Conservation (phyloP, 495 filamentous ascomycete species). For the Clohesyomyces aquaticus region DNA sequence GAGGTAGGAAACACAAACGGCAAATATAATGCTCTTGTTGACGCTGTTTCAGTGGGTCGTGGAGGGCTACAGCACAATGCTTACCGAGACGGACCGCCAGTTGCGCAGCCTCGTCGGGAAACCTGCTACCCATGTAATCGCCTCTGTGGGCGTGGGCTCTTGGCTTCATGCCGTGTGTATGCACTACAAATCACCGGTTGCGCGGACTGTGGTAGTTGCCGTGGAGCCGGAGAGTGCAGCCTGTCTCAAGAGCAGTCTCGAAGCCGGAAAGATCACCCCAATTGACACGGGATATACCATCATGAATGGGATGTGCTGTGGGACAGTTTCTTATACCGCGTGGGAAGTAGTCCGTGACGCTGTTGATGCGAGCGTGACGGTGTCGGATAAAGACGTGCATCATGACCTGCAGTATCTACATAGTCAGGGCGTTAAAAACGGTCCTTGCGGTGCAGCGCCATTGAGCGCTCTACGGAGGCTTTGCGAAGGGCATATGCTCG, state of each 20-base stretch:
- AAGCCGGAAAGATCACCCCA: constrained; percentile 49
- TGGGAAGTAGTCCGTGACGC: constrained; percentile 61
- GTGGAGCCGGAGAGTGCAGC: constrained; percentile 69
- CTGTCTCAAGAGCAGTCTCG: constrained; percentile 58
- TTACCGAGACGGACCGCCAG: constrained; percentile 64
- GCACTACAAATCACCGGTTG: constrained; percentile 57
- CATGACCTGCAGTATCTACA: constrained; percentile 56
- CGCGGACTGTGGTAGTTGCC: constrained; percentile 51
- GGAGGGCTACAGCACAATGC: constrained; percentile 72
- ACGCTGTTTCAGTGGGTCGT: constrained; percentile 64
- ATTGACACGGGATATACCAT: constrained; percentile 60
- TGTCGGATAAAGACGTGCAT: constrained; percentile 62
- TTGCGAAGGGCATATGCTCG: constrained; percentile 40
- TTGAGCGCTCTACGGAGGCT: constrained; percentile 60
- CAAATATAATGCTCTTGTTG: not conserved
- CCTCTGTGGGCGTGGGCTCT: constrained; percentile 68
- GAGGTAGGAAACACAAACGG: constrained; percentile 30
- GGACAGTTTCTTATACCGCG: constrained; percentile 63
- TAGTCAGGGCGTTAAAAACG: constrained; percentile 52
- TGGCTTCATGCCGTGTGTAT: constrained; percentile 63
- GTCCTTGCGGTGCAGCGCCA: constrained; percentile 67
- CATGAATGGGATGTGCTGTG: constrained; percentile 72
- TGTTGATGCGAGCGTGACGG: constrained; percentile 61
- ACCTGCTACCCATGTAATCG: constrained; percentile 52
- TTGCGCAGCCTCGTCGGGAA: constrained; percentile 42